phyloP scores from a whole-genome alignment of 1,284 basidiomycete genomes.

The Sphaerobolus stellatus region DNA sequence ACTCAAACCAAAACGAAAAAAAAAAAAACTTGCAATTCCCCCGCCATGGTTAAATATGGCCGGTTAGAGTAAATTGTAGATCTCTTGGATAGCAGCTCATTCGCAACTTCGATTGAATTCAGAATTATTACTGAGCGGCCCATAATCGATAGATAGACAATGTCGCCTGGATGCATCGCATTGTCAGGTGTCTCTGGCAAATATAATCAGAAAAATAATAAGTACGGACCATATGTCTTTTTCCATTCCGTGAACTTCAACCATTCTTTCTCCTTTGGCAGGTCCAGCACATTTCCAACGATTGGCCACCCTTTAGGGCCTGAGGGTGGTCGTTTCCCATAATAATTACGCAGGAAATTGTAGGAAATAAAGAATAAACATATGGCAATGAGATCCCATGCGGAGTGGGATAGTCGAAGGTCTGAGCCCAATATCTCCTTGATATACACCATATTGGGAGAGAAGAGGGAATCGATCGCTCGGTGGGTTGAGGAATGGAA shows the following conservation, averaged over 20 bases:
- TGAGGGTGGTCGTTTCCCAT: conserved; percentile 13
- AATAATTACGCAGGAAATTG: too few relatives aligned
- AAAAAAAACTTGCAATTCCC: conserved; percentile 43
- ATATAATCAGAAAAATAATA: too few relatives aligned
- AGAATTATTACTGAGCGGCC: conserved; percentile 65
- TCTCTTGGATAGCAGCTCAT: conserved; percentile 65
- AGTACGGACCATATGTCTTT: conserved; percentile 20
- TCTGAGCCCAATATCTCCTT: too few relatives aligned
- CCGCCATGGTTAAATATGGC: conserved; percentile 61
- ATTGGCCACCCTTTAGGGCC: conserved; percentile 19
- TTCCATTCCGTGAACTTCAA: conserved; percentile 21
- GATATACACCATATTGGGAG: too few relatives aligned
- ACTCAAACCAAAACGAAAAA: not conserved
- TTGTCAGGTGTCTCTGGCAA: too few relatives aligned
- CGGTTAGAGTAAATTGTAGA: conserved; percentile 72
- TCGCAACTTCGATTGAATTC: conserved; percentile 55
- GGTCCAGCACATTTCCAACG: conserved; percentile 22
- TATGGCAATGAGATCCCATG: too few relatives aligned
- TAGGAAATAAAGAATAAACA: too few relatives aligned
- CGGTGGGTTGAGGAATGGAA: too few relatives aligned
- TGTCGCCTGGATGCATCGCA: too few relatives aligned
- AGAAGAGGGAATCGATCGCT: too few relatives aligned
- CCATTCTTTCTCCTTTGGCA: conserved; percentile 21
- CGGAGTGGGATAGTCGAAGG: too few relatives aligned
- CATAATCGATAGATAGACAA: conserved; percentile 65